Evolutionary conservation across 306 rosid species (phyloP).

Genomic region (Acacia melanoxylon): DNA sequence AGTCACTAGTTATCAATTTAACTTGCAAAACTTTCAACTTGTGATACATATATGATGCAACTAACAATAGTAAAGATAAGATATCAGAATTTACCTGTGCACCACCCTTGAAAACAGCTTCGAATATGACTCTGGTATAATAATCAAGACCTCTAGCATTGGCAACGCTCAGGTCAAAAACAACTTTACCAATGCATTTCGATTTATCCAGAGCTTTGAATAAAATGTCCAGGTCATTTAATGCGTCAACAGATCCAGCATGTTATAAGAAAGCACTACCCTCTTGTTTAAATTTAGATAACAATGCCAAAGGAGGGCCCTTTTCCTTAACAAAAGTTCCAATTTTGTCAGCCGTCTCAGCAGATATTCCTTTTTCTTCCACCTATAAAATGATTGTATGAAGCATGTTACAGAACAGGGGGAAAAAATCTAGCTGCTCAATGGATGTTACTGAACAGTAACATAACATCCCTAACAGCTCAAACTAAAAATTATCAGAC

Average conservation of each 20-base stretch:
- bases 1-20: neutral
- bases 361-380: constrained; percentile 81
- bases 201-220: constrained; percentile 78
- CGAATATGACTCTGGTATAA: constrained; percentile 90
- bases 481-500: neutral
- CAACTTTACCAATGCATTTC: constrained; percentile 63
- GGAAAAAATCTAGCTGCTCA: neutral
- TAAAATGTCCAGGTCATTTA: constrained; percentile 78
- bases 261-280: constrained; percentile 64
- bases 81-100: constrained; percentile 58
- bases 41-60: neutral
- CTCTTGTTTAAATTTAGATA: constrained; percentile 69
- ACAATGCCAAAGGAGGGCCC: constrained; percentile 77
- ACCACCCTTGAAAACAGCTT: constrained; percentile 91
- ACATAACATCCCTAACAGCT: neutral
- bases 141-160: constrained; percentile 98
- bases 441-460: constrained; percentile 17
- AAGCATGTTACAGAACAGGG: constrained; percentile 24
- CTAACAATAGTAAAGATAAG: constrained; percentile 4
- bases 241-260: constrained; percentile 60
- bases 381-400: constrained; percentile 53
- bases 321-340: constrained; percentile 73
- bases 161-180: constrained; percentile 96
- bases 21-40: neutral
- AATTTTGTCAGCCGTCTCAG: constrained; percentile 80